A percentile compares a stretch with the other conserved stretches of the same genome.
These are phyloP conservation scores for Diaporthe batatas DNA, from an alignment of 2,329 filamentous ascomycete species.

Conservation along the genomic window DNA sequence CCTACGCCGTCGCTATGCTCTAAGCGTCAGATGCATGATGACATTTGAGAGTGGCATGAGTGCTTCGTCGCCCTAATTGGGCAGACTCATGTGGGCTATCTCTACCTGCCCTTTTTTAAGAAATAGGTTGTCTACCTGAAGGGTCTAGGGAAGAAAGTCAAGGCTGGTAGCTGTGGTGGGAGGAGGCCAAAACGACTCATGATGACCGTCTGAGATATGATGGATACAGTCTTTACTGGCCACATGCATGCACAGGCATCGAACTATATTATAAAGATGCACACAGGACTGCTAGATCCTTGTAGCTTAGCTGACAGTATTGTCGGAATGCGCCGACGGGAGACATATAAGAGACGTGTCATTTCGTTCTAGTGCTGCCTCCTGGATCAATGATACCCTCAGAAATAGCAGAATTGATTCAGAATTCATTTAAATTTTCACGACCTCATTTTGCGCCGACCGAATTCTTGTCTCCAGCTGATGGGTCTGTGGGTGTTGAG, in stretches of 20 bases:
- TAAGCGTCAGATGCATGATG: background rate
- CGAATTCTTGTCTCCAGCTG: too few species aligned
- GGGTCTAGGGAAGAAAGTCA: background rate
- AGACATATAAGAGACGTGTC: background rate
- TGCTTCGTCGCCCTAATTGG: background rate
- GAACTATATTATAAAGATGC: background rate
- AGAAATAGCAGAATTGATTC: background rate
- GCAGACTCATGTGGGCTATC: too few species aligned
- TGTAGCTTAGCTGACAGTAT: slow-evolving; percentile 3
- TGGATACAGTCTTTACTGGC: slow-evolving; percentile 31
- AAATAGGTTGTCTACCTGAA: background rate
- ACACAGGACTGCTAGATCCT: background rate
- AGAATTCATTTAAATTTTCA: too few species aligned
- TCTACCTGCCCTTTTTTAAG: fast-evolving
- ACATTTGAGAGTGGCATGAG: background rate
- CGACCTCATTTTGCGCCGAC: too few species aligned
- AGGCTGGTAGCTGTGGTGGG: background rate
- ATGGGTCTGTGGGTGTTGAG: background rate
- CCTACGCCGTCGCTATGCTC: slow-evolving; percentile 37
- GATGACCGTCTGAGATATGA: background rate
- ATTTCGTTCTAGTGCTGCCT: background rate
- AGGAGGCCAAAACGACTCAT: background rate
- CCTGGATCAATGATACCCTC: background rate
- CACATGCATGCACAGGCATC: background rate
- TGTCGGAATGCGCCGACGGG: background rate